A percentile compares a stretch with the other conserved stretches of the same genome.
phyloP scores from a whole-genome alignment of 2,329 filamentous ascomycete species.

The Venturia effusa region DNA sequence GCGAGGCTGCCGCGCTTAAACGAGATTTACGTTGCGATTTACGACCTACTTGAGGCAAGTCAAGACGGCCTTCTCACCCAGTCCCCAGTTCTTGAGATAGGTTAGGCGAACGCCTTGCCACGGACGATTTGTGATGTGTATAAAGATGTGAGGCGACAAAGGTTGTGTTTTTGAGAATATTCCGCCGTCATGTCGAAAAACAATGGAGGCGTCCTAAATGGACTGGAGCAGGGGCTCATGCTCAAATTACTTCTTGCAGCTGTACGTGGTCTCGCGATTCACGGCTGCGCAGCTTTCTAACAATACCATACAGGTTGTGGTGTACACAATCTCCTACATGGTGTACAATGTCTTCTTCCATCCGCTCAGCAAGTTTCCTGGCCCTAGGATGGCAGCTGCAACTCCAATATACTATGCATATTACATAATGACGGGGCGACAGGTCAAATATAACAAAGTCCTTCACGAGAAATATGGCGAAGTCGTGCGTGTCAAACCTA shows the following conservation, averaged over 20 bases:
- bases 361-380: constrained; percentile 3
- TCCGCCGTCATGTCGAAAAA: neutral
- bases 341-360: neutral
- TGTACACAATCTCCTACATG: neutral
- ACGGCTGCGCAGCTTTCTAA: neutral
- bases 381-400: constrained; percentile 8
- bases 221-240: neutral
- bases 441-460: neutral
- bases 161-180: neutral
- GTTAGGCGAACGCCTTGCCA: too few relatives aligned
- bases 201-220: neutral
- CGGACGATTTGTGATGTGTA: too few relatives aligned
- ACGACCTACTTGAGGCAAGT: neutral
- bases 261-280: neutral
- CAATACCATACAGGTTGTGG: neutral
- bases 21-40: too few relatives aligned
- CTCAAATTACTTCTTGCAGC: neutral
- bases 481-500: constrained; percentile 36
- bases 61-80: too few relatives aligned
- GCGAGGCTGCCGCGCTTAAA: too few relatives aligned
- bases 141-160: neutral
- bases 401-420: neutral
- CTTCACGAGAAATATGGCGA: constrained; percentile 26
- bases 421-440: neutral
- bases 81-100: too few relatives aligned